Conservation (phyloP, 768 basidiomycete species). For the Leucocoprinus sp. region DNA sequence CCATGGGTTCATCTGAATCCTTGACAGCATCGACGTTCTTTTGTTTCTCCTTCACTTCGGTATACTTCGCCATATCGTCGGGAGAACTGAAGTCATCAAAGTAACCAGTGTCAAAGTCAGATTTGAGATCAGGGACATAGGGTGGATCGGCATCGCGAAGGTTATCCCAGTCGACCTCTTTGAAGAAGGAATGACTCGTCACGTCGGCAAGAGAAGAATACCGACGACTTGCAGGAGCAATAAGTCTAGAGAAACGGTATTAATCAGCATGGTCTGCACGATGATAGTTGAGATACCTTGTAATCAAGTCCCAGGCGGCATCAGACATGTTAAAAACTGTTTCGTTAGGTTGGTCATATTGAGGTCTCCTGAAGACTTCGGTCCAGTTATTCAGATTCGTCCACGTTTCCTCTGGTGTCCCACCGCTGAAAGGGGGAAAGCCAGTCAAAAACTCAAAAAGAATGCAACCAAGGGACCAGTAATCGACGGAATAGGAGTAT, state of each 20-base stretch:
- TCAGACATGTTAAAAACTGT: slow-evolving; percentile 94
- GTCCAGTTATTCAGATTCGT: slow-evolving; percentile 98
- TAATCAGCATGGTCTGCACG: not conserved
- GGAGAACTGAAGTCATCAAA: slow-evolving; percentile 84
- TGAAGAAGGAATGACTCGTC: slow-evolving; percentile 77
- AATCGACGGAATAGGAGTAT: slow-evolving; percentile 94
- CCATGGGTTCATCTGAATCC: slow-evolving; percentile 73
- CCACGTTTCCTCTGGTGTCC: slow-evolving; percentile 97
- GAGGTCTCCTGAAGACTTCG: slow-evolving; percentile 82
- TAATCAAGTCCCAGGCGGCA: slow-evolving; percentile 90
- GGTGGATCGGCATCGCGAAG: slow-evolving; percentile 74
- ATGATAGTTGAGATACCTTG: slow-evolving; percentile 40
- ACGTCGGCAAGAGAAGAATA: slow-evolving; percentile 70
- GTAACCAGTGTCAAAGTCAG: slow-evolving; percentile 91
- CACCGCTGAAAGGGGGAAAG: slow-evolving; percentile 96
- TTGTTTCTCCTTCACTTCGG: slow-evolving; percentile 97
- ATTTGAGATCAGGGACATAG: slow-evolving; percentile 91
- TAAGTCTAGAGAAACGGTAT: slow-evolving; percentile 46
- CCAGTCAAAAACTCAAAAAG: slow-evolving; percentile 95
- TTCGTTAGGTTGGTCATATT: slow-evolving; percentile 94
- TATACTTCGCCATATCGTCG: slow-evolving; percentile 98
- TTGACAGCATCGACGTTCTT: slow-evolving; percentile 84
- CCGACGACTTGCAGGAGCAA: slow-evolving; percentile 78
- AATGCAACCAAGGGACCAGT: slow-evolving; percentile 98
- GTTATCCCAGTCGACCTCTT: slow-evolving; percentile 64